These are phyloP conservation scores for Lasiodiplodia gonubiensis DNA, from an alignment of 2,329 filamentous ascomycete species.

Conservation along the genomic window DNA sequence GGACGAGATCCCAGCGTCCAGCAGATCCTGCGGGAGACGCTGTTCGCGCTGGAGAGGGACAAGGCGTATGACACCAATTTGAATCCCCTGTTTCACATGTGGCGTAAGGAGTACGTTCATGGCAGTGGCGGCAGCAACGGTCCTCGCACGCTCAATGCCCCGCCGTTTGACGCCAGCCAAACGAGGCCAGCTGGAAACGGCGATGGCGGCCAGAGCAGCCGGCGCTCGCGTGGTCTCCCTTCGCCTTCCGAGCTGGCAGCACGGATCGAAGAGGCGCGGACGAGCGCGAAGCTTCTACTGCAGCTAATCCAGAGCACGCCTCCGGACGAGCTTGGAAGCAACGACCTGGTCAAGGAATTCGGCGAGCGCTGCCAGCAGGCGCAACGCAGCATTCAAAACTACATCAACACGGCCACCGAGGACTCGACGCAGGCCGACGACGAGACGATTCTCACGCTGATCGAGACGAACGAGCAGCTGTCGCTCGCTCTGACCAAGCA, in stretches of 20 bases:
- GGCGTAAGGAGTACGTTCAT: conserved; percentile 63
- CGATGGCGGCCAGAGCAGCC: background rate
- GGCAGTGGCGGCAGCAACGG: conserved; percentile 32
- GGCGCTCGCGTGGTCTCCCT: conserved; percentile 54
- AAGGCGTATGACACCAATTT: conserved; percentile 78
- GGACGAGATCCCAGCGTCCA: conserved; percentile 77
- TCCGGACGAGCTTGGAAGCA: conserved; percentile 72
- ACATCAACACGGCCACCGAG: conserved; percentile 67
- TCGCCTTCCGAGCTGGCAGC: conserved; percentile 76
- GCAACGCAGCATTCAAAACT: conserved; percentile 79
- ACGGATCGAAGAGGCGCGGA: conserved; percentile 86
- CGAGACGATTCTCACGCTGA: conserved; percentile 89
- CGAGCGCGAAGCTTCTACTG: conserved; percentile 87
- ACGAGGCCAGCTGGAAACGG: background rate
- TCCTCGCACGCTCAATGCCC: conserved; percentile 52
- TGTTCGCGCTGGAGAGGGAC: conserved; percentile 76
- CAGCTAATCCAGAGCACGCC: conserved; percentile 90
- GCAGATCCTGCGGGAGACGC: conserved; percentile 84
- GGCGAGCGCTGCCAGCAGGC: conserved; percentile 83
- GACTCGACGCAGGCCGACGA: conserved; percentile 85
- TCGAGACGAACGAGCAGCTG: conserved; percentile 92
- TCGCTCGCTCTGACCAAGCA: conserved; percentile 82
- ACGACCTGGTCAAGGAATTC: conserved; percentile 94
- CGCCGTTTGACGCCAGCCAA: conserved; percentile 42
- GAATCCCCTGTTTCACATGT: conserved; percentile 77